phyloP scores from a whole-genome alignment of 441 rosid species.

The Populus hybrid region DNA sequence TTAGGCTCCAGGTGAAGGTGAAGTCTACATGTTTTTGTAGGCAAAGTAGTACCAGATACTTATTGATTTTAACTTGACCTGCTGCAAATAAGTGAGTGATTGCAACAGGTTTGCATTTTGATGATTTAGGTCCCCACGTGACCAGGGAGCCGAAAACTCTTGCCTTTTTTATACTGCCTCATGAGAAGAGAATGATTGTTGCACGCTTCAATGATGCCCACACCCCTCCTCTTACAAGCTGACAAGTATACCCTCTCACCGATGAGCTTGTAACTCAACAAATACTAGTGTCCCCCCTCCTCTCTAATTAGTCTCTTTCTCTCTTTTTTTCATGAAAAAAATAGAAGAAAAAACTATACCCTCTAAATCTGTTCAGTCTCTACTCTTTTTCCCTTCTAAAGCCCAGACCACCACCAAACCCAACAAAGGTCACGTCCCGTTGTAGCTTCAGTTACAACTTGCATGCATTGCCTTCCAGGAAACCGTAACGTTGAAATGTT shows the following conservation, averaged over 20 bases:
- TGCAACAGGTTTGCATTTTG: not conserved
- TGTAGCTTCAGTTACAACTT: not conserved
- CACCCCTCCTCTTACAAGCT: no score
- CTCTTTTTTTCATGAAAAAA: no score
- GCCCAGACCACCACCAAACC: not conserved
- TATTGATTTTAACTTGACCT: not conserved
- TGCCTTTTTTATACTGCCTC: not conserved
- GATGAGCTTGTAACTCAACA: no score
- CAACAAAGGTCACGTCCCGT: not conserved
- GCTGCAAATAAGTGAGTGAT: not conserved
- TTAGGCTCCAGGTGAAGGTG: slow-evolving; percentile 5
- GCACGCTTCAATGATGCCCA: not conserved
- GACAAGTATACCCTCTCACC: no score
- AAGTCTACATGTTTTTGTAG: not conserved
- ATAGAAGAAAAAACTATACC: no score
- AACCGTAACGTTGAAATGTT: not conserved
- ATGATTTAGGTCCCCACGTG: not conserved
- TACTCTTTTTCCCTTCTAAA: not conserved
- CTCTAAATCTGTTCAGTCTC: not conserved
- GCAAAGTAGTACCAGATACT: not conserved
- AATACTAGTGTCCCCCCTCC: no score
- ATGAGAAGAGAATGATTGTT: slow-evolving; percentile 12
- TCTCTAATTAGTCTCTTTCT: no score
- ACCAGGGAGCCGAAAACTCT: not conserved
- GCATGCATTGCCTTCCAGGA: not conserved